phyloP scores from a whole-genome alignment of 306 rosid species.

The Gillenia trifoliata region DNA sequence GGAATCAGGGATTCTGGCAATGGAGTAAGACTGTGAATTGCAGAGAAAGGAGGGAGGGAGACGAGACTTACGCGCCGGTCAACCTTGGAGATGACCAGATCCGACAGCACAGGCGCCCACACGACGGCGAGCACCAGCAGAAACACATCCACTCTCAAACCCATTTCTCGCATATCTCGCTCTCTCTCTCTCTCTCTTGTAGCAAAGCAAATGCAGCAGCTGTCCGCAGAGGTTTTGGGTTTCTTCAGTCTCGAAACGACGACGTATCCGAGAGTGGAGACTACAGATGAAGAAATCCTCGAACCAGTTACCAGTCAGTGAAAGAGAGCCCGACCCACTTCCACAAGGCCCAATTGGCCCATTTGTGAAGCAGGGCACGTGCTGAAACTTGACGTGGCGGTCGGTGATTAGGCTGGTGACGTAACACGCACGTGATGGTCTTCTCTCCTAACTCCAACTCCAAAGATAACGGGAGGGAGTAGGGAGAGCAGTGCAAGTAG shows the following conservation, averaged over 20 bases:
- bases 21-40: too few species aligned
- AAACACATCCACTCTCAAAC: slow-evolving; percentile 39
- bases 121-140: slow-evolving; percentile 38
- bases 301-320: too few species aligned
- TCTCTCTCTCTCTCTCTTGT: background rate
- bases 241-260: background rate
- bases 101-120: slow-evolving; percentile 58
- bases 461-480: background rate
- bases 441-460: background rate
- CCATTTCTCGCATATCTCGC: slow-evolving; percentile 6
- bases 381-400: background rate
- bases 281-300: background rate
- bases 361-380: background rate
- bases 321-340: background rate
- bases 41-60: background rate
- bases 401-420: background rate
- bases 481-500: background rate
- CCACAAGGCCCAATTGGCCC: background rate
- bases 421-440: background rate
- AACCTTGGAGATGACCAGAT: slow-evolving; percentile 84
- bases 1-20: background rate
- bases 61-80: slow-evolving; percentile 82
- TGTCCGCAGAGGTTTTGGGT: background rate
- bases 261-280: background rate
- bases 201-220: background rate